phyloP scores from a whole-genome alignment of 495 filamentous ascomycete species.

The Aspergillus incahuasiensis region DNA sequence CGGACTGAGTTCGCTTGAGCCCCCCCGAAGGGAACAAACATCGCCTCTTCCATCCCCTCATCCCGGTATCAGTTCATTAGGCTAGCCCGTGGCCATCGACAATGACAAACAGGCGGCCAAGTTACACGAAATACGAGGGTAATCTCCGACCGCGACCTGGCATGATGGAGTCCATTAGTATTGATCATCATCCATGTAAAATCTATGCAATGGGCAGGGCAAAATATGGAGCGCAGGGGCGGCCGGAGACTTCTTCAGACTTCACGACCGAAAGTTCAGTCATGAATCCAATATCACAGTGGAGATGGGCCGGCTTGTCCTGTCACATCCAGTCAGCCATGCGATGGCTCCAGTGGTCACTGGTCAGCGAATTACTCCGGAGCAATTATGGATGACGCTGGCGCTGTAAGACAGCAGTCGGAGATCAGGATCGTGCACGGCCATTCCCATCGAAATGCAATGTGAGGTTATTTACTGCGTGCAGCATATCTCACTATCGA shows the following conservation, averaged over 20 bases:
- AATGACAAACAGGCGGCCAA: not conserved
- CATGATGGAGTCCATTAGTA: too few relatives aligned
- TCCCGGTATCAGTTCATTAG: too few relatives aligned
- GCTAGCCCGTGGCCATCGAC: too few relatives aligned
- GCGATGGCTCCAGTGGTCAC: too few relatives aligned
- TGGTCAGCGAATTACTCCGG: not conserved
- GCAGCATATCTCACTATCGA: slow-evolving; percentile 8
- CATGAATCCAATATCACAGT: not conserved
- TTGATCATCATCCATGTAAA: not conserved
- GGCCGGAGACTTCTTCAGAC: not conserved
- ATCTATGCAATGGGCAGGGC: too few relatives aligned
- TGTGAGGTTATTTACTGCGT: slow-evolving; percentile 29
- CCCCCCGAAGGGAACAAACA: too few relatives aligned
- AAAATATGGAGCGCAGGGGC: too few relatives aligned
- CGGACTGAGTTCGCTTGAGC: too few relatives aligned
- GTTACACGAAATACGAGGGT: not conserved
- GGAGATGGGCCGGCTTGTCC: too few relatives aligned
- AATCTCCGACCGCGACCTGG: not conserved
- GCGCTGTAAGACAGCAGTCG: not conserved
- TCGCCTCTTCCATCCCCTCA: too few relatives aligned
- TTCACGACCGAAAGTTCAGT: not conserved
- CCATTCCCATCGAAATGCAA: slow-evolving; percentile 15
- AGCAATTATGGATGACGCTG: not conserved
- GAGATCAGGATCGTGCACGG: slow-evolving; percentile 17
- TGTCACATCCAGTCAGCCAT: too few relatives aligned